These are phyloP conservation scores for Talaromyces sp. DNA, from an alignment of 2,329 filamentous ascomycete genomes.

Conservation along the genomic window DNA sequence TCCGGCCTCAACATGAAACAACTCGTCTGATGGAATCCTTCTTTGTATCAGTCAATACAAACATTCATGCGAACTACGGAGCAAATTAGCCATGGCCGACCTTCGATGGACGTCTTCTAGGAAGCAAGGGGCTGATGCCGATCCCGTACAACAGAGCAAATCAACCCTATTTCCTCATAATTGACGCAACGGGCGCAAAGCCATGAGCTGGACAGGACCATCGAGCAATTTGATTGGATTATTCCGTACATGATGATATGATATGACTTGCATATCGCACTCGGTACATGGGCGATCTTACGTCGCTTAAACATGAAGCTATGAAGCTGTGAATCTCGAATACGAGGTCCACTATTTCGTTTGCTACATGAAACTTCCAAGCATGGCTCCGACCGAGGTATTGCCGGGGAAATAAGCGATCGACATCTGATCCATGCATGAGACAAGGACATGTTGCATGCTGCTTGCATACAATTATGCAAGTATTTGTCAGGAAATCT, in stretches of 20 bases:
- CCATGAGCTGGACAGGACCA: neutral
- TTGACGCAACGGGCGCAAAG: neutral
- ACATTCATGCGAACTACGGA: neutral
- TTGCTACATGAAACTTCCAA: neutral
- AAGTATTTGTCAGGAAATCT: neutral
- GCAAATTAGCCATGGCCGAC: neutral
- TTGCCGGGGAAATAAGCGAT: neutral
- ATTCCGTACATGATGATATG: too few relatives aligned
- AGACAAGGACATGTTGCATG: neutral
- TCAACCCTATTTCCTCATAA: neutral
- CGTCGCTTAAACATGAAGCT: constrained; percentile 1
- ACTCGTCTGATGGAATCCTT: neutral
- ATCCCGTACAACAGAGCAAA: neutral
- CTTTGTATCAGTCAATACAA: neutral
- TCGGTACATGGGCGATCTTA: neutral
- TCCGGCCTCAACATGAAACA: constrained; percentile 6
- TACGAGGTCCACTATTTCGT: neutral
- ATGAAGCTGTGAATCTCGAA: neutral
- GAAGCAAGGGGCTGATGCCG: constrained; percentile 9
- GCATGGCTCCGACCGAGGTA: neutral
- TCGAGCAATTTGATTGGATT: neutral
- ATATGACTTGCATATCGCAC: neutral
- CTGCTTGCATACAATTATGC: neutral
- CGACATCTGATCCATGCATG: neutral
- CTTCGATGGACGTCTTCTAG: constrained; percentile 5